Evolutionary conservation across 2,329 filamentous ascomycete genomes (phyloP).

Genomic region (Trichoderma atroviride): DNA sequence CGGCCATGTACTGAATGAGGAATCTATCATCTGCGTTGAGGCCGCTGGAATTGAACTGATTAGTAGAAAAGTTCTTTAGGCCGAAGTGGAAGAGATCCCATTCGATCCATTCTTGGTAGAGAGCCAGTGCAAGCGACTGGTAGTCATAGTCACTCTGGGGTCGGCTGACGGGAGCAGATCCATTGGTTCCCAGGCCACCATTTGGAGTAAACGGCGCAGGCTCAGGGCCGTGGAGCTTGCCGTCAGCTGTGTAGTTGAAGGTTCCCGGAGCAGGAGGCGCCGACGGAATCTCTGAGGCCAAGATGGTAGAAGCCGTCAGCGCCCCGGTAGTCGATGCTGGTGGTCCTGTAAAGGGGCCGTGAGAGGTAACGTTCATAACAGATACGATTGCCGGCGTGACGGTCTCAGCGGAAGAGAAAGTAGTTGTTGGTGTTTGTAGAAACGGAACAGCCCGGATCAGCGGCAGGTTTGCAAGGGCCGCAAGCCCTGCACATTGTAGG

Average conservation of each 20-base stretch:
- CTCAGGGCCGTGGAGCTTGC: constrained; percentile 65
- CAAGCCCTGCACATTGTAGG: neutral
- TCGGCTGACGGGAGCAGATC: constrained; percentile 73
- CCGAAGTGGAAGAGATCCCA: constrained; percentile 81
- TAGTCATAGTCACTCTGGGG: constrained; percentile 83
- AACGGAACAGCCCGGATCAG: neutral
- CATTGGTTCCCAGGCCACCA: constrained; percentile 77
- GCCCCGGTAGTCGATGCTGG: constrained; percentile 70
- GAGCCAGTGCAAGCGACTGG: constrained; percentile 70
- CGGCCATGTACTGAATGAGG: constrained; percentile 74
- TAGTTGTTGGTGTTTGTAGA: constrained; percentile 37
- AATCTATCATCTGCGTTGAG: constrained; percentile 69
- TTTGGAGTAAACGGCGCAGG: constrained; percentile 73
- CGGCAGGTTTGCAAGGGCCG: constrained; percentile 3
- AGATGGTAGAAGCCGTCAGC: constrained; percentile 54
- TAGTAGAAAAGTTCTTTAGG: constrained; percentile 66
- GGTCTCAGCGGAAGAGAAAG: constrained; percentile 37
- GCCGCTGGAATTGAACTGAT: constrained; percentile 70
- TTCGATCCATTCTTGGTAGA: constrained; percentile 86
- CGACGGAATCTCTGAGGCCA: constrained; percentile 60
- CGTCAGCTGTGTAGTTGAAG: constrained; percentile 72
- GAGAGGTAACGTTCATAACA: constrained; percentile 62
- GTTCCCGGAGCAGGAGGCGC: constrained; percentile 62
- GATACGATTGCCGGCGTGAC: constrained; percentile 36
- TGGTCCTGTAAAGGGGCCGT: constrained; percentile 69